phyloP scores from a whole-genome alignment of 768 basidiomycete species.

The Hysterangium stoloniferum region DNA sequence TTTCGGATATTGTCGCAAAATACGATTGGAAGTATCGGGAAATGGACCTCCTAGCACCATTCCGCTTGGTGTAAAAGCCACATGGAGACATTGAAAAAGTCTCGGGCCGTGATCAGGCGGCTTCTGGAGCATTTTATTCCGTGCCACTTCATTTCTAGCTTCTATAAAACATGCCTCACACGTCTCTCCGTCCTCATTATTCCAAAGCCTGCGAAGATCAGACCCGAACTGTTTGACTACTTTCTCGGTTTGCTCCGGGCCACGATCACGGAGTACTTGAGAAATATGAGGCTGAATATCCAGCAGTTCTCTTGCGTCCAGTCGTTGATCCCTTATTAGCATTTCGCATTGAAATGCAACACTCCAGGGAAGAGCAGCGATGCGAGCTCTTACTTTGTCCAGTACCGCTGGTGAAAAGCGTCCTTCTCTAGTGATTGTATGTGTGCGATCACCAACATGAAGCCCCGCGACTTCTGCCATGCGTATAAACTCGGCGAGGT shows the following conservation, averaged over 20 bases:
- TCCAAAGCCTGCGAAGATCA: slow-evolving; percentile 14
- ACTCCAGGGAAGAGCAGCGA: slow-evolving; percentile 34
- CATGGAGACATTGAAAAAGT: slow-evolving; percentile 39
- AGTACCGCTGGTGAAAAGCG: slow-evolving; percentile 37
- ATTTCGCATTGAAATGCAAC: slow-evolving; percentile 58
- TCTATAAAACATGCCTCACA: slow-evolving; percentile 2
- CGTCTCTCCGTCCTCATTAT: not conserved
- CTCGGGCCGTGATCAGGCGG: not conserved
- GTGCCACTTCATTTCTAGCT: not conserved
- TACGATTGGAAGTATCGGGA: slow-evolving; percentile 52
- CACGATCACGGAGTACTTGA: slow-evolving; percentile 23
- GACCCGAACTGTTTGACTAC: slow-evolving; percentile 36
- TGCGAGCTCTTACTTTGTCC: slow-evolving; percentile 25
- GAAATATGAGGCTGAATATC: slow-evolving; percentile 30
- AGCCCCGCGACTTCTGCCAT: slow-evolving; percentile 34
- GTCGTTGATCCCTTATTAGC: slow-evolving; percentile 26
- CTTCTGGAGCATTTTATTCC: not conserved
- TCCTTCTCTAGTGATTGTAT: slow-evolving; percentile 31
- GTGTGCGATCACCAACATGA: slow-evolving; percentile 22
- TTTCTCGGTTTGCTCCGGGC: slow-evolving; percentile 28
- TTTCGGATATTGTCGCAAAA: slow-evolving; percentile 44
- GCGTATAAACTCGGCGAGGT: slow-evolving; percentile 31
- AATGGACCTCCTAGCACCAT: slow-evolving; percentile 47
- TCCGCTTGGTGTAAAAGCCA: slow-evolving; percentile 47
- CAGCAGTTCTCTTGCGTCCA: slow-evolving; percentile 48